These are phyloP conservation scores for Penicillium ucsense DNA, from an alignment of 495 filamentous ascomycete genomes.

Conservation along the genomic window DNA sequence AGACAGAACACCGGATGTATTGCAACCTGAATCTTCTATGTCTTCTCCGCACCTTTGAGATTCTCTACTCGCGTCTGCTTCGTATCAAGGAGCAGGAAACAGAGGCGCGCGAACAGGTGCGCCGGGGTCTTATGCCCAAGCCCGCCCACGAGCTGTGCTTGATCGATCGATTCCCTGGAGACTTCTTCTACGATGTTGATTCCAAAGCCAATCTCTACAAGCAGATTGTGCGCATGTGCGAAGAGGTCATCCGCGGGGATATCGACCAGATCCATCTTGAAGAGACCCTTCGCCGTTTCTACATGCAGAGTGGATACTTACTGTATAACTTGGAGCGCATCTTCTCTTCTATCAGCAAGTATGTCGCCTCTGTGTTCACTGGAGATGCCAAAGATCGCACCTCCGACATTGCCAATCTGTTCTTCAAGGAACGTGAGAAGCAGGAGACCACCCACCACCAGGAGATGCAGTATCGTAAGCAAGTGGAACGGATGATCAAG, in stretches of 20 bases:
- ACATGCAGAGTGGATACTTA: slow-evolving; percentile 79
- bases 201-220: slow-evolving; percentile 57
- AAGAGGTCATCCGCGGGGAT: slow-evolving; percentile 61
- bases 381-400: slow-evolving; percentile 86
- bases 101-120: slow-evolving; percentile 61
- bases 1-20: slow-evolving; percentile 75
- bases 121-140: slow-evolving; percentile 54
- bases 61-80: slow-evolving; percentile 72
- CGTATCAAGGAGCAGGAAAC: slow-evolving; percentile 70
- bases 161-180: slow-evolving; percentile 63
- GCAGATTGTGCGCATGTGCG: slow-evolving; percentile 59
- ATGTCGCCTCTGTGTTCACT: slow-evolving; percentile 62
- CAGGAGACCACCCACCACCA: slow-evolving; percentile 73
- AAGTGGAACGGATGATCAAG: slow-evolving; percentile 75
- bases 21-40: slow-evolving; percentile 81
- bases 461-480: slow-evolving; percentile 78
- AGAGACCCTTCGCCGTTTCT: slow-evolving; percentile 80
- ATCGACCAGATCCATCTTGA: slow-evolving; percentile 74
- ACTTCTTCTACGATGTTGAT: slow-evolving; percentile 65
- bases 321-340: slow-evolving; percentile 85
- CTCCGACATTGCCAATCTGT: slow-evolving; percentile 71
- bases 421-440: slow-evolving; percentile 69
- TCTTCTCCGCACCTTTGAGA: slow-evolving; percentile 87
- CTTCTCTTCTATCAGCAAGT: slow-evolving; percentile 63
- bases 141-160: slow-evolving; percentile 73